Base-by-base conservation (phyloP, 257 asterid genomes). In the Petunia axillaris region DNA sequence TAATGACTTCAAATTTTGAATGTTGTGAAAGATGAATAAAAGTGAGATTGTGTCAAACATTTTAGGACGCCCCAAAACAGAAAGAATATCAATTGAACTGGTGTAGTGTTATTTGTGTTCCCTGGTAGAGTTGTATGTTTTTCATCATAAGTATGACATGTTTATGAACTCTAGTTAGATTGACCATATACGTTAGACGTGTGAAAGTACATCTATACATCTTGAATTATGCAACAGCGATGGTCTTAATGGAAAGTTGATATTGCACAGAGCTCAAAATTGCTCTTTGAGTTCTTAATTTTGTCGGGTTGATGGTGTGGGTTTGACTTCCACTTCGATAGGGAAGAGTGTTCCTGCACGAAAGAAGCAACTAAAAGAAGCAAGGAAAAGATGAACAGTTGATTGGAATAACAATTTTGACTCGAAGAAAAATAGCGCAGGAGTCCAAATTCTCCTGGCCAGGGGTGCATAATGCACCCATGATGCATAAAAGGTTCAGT, bases 121-220 rank as follows among this genome's bases (percentile, higher is more conserved):
- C 44, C 40, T 43, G 9, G 76, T 16, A 16, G 40, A 16, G 43
- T 68, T 68, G 11, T 8, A 16, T 16, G n/a, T 40, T 68, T 68
- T 43, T 67, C 55, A 68, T 68, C 44, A 68, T 44, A 44, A 15
- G 4, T 68, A 55, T n/a, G 76, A 8, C 16, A n/a, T 43, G 54
- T 67, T 67, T 67, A 43, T 43, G 75, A n/a, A n/a, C 55, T 67
- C 55, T 67, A 67, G 55, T 54, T 67, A 67, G 75, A 67, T 43
- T 67, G 76, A n/a, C 55, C n/a, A n/a, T 67, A 2, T 13, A 67
- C 8, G 43, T 43, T 67, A 8, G n/a, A 67, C 57, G 41, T 43
- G 8, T n/a, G 75, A 43, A n/a, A 15, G 2, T 67, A 41, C 75
- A 67, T 67, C 55, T 43, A 25, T 67, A 43, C 16, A 41, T n/a